A percentile compares a stretch with the other conserved stretches of the same genome.
Conservation (phyloP, 108 stramenopile genomes). For the Skeletonema potamos region DNA sequence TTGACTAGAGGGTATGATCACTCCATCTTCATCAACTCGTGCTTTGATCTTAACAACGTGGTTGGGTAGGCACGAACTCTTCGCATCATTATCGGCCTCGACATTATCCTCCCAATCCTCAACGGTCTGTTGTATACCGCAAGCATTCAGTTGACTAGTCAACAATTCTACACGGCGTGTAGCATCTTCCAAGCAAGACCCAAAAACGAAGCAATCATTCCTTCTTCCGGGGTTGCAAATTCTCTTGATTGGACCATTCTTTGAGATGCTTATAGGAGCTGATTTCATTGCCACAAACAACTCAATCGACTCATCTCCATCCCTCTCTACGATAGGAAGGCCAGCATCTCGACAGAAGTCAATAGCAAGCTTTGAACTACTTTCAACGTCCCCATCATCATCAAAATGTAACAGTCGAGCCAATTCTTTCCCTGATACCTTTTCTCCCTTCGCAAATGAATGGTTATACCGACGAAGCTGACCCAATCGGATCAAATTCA, state of each 20-base stretch:
- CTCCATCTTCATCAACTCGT: conserved; percentile 31
- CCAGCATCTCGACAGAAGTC: conserved; percentile 46
- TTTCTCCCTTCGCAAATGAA: conserved; percentile 44
- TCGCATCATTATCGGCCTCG: conserved; percentile 10
- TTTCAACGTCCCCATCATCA: conserved; percentile 1
- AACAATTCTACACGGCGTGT: not conserved
- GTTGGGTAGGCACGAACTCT: not conserved
- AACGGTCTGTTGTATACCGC: not conserved
- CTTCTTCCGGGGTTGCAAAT: conserved; percentile 46
- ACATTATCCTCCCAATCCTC: conserved; percentile 8
- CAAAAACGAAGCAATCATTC: conserved; percentile 49
- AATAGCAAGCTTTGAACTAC: conserved; percentile 8
- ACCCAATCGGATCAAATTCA: conserved; percentile 38
- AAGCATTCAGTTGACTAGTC: conserved; percentile 1
- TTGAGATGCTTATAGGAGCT: conserved; percentile 35
- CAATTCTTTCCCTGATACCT: conserved; percentile 29
- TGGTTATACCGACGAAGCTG: conserved; percentile 39
- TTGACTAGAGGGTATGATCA: conserved; percentile 21
- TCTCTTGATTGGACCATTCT: conserved; percentile 20
- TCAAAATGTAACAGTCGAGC: conserved; percentile 32
- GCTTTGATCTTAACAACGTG: not conserved
- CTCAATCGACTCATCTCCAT: not conserved
- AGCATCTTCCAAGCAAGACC: conserved; percentile 12
- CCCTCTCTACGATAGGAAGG: conserved; percentile 32
- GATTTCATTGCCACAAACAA: conserved; percentile 39